A percentile compares a stretch with the other conserved stretches of the same genome.
phyloP scores from a whole-genome alignment of 164 flowering plant species.

The Nymphaea thermarum region DNA sequence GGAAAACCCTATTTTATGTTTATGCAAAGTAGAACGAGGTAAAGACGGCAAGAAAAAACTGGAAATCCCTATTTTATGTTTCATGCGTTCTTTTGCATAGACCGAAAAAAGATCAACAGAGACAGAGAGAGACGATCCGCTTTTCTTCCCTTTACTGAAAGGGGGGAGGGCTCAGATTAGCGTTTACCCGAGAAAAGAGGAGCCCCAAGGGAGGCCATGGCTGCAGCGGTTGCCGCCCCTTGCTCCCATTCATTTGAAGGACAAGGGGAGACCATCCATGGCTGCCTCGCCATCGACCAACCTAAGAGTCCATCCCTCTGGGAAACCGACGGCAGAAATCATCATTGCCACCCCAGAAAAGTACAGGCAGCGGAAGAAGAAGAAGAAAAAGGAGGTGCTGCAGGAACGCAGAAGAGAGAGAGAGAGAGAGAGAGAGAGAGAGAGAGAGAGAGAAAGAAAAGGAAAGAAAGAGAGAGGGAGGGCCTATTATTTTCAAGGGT shows the following conservation, averaged over 20 bases:
- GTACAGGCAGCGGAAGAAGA: background rate
- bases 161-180: slow-evolving; percentile 1
- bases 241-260: too few species aligned
- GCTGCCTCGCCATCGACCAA: background rate
- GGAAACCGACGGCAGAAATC: background rate
- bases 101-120: too few species aligned
- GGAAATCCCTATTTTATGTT: too few species aligned
- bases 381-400: background rate
- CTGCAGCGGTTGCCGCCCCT: slow-evolving; percentile 1
- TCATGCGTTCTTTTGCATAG: too few species aligned
- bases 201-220: background rate
- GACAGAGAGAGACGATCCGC: background rate
- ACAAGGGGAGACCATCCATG: background rate
- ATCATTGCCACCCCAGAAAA: background rate
- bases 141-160: background rate
- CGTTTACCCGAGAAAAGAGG: background rate
- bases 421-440: background rate
- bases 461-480: background rate
- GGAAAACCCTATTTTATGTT: too few species aligned
- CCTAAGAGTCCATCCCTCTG: background rate
- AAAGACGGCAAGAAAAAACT: too few species aligned
- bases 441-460: background rate
- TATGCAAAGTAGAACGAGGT: too few species aligned
- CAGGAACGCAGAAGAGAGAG: background rate
- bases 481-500: background rate